Base-by-base conservation (phyloP, 1,284 basidiomycete genomes). In the Pseudozyma sp. region DNA sequence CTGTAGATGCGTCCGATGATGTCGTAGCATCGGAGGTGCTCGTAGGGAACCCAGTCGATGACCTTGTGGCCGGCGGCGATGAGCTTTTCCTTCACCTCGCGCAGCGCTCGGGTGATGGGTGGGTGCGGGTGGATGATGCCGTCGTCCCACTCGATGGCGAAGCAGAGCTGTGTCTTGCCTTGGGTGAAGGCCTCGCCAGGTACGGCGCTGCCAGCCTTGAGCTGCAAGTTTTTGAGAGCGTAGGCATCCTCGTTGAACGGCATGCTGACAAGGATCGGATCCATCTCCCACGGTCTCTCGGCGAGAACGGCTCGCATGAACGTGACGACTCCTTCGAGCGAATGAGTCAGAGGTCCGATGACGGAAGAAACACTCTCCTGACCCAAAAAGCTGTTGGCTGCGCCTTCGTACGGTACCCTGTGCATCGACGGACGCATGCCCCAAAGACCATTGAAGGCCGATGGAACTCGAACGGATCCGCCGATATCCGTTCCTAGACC, bases 361-460 rank as follows among this genome's bases (percentile, higher is more conserved):
- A 92, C 90, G 1, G 90, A 91, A 3, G 86, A 85, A 30, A 92
- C 84, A 7, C 90, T 89, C 59, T 92, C 90, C 81, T 91, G 90
- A 16, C 67, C 61, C 5, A 89, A 88, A 39, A 91, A 79, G 19
- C 71, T 61, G 51, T 76, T 77, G 33, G 68, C 73, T 37, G 78
- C 79, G 7, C 91, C 91, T 40, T 85, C 85, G 62, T 91, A 92
- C 0, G 92, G 91, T 19, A 93, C 85, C 8, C 92, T 88, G 33
- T 88, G 87, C 69, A 88, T 90, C 1, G 90, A 91, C 2, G 94
- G 92, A 81, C 94, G 95, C 47, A 96, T 81, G 5, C 90, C 89
- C 79, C 91, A 94, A 33, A 92, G 87, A 0, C 94, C 94, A 71
- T 90, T 93, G 80, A 91, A 94, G 2, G 88, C 87, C 0, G 92